Evolutionary conservation across 1,284 basidiomycete species (phyloP).

Genomic region (Ganoderma lucidum): DNA sequence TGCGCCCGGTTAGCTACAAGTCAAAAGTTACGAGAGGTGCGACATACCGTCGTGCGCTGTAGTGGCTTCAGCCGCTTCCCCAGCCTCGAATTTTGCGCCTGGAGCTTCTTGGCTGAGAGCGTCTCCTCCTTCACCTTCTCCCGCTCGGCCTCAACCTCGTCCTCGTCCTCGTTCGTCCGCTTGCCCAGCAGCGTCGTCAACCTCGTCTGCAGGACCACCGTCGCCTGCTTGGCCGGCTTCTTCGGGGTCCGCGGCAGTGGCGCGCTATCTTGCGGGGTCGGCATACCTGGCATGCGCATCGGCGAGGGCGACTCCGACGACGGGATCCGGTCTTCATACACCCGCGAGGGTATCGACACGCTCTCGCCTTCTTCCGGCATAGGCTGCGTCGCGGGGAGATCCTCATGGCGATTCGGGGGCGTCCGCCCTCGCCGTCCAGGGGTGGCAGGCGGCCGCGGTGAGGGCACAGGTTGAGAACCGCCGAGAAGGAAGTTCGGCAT

Average conservation of each 20-base stretch:
- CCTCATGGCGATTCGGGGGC: neutral
- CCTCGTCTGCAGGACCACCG: constrained; percentile 66
- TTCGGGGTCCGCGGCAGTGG: constrained; percentile 33
- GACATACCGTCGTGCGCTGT: constrained; percentile 51
- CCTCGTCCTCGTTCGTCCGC: constrained; percentile 53
- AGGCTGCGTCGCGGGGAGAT: neutral
- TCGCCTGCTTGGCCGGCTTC: constrained; percentile 50
- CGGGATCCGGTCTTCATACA: constrained; percentile 49
- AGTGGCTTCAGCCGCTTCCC: constrained; percentile 54
- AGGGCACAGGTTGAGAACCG: neutral
- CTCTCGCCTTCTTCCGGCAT: constrained; percentile 1
- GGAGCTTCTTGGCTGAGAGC: constrained; percentile 11
- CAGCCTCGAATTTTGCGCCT: constrained; percentile 33
- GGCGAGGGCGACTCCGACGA: constrained; percentile 59
- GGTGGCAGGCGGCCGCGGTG: neutral
- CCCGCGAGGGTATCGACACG: constrained; percentile 24
- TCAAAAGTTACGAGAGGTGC: neutral
- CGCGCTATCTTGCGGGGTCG: neutral
- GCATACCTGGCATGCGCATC: constrained; percentile 52
- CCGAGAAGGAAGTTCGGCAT: constrained; percentile 35
- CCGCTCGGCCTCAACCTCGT: constrained; percentile 30
- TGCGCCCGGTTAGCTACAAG: neutral
- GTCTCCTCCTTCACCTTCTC: constrained; percentile 44
- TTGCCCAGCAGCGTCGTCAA: constrained; percentile 75
- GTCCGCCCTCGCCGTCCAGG: neutral